phyloP scores from a whole-genome alignment of 306 rosid species.

The Quercus berberidifolia region DNA sequence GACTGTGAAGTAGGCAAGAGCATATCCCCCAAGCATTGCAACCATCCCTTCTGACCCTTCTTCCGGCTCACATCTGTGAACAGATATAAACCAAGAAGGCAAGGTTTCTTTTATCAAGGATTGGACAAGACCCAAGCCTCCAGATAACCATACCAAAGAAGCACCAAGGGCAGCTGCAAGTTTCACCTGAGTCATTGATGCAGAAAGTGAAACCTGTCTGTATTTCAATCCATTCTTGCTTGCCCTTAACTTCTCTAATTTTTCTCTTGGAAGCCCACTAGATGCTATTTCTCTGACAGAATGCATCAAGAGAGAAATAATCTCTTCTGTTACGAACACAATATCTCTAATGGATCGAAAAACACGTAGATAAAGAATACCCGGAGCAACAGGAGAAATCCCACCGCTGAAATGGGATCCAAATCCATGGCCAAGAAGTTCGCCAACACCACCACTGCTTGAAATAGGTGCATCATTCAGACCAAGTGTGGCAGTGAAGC shows the following conservation, averaged over 20 bases:
- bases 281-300: conserved; percentile 42
- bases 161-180: conserved; percentile 55
- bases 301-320: conserved; percentile 43
- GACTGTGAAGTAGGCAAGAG: conserved; percentile 48
- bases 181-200: conserved; percentile 44
- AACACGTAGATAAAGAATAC: conserved; percentile 52
- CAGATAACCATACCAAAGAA: conserved; percentile 51
- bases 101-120: conserved; percentile 49
- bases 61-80: conserved; percentile 36
- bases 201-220: conserved; percentile 42
- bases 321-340: conserved; percentile 42
- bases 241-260: conserved; percentile 16
- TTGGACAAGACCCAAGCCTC: conserved; percentile 49
- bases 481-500: conserved; percentile 51
- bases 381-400: conserved; percentile 56
- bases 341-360: conserved; percentile 45
- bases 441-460: conserved; percentile 48
- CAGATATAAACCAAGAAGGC: conserved; percentile 63
- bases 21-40: conserved; percentile 54
- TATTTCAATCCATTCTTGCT: conserved; percentile 26
- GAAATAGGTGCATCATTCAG: conserved; percentile 36
- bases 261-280: conserved; percentile 26
- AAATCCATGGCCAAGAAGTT: conserved; percentile 61
- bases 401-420: conserved; percentile 60
- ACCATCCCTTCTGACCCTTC: conserved; percentile 44